Conservation (phyloP, 139 green algal species). For the Chlamydomonas incerta region DNA sequence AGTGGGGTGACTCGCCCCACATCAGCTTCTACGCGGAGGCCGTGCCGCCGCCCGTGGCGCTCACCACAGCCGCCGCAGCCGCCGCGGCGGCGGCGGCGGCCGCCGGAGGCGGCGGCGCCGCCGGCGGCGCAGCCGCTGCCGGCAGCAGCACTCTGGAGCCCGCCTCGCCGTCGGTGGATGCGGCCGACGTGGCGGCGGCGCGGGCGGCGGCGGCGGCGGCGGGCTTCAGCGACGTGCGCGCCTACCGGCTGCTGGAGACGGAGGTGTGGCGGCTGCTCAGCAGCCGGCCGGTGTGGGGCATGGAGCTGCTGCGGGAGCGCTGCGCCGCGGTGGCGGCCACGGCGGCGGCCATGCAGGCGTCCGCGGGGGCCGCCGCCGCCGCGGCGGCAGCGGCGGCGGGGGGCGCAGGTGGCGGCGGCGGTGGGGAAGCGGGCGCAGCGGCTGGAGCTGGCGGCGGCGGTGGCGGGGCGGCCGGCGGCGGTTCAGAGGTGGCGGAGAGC, state of each 20-base stretch:
- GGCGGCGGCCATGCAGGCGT: not conserved
- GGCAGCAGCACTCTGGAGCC: not conserved
- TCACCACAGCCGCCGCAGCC: too few relatives aligned
- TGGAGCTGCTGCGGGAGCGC: constrained; percentile 38
- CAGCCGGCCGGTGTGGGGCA: constrained; percentile 31
- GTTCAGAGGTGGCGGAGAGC: too few relatives aligned
- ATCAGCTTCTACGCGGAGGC: constrained; percentile 44
- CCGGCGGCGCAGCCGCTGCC: not conserved
- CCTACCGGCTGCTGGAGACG: not conserved
- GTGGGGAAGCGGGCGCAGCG: too few relatives aligned
- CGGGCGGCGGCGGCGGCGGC: not conserved
- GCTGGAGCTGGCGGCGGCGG: too few relatives aligned
- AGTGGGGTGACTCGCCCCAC: constrained; percentile 27
- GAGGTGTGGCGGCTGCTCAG: constrained; percentile 22
- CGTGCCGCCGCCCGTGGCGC: not conserved
- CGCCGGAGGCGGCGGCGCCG: not conserved
- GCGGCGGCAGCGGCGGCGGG: too few relatives aligned
- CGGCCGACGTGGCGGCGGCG: not conserved
- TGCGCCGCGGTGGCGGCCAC: not conserved
- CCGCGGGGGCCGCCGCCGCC: too few relatives aligned
- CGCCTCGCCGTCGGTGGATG: not conserved
- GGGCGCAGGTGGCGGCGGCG: too few relatives aligned
- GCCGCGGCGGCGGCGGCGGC: not conserved
- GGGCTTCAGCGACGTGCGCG: not conserved
- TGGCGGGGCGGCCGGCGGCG: too few relatives aligned